Percentiles rank a stretch among this genome's conserved stretches.
phyloP scores from a whole-genome alignment of 768 basidiomycete genomes.

The Leucocoprinus leucothites region DNA sequence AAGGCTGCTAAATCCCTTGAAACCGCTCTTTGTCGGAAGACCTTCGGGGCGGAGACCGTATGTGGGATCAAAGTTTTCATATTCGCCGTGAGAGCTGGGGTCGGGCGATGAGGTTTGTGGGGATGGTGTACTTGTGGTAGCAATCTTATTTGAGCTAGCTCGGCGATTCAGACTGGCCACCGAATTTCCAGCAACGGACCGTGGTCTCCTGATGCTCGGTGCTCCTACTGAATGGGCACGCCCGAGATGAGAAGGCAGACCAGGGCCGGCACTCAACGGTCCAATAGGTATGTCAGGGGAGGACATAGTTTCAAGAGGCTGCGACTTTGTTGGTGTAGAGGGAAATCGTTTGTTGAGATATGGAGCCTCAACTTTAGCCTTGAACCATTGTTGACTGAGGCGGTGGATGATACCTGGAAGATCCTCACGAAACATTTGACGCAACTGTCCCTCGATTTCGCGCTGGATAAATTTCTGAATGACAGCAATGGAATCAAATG shows the following conservation, averaged over 20 bases:
- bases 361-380: slow-evolving; percentile 90
- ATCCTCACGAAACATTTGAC: slow-evolving; percentile 98
- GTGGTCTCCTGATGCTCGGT: slow-evolving; percentile 26
- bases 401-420: slow-evolving; percentile 95
- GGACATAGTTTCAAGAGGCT: slow-evolving; percentile 36
- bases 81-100: slow-evolving; percentile 27
- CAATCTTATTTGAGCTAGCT: slow-evolving; percentile 16
- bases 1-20: slow-evolving; percentile 72
- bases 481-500: slow-evolving; percentile 96
- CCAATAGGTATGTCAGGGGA: slow-evolving; percentile 34
- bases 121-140: slow-evolving; percentile 16
- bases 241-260: slow-evolving; percentile 19
- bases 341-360: slow-evolving; percentile 62
- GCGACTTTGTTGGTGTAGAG: slow-evolving; percentile 25
- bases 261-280: slow-evolving; percentile 11
- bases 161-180: slow-evolving; percentile 26
- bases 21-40: slow-evolving; percentile 79
- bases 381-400: slow-evolving; percentile 94
- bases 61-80: slow-evolving; percentile 94
- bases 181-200: slow-evolving; percentile 43
- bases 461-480: slow-evolving; percentile 97
- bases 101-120: slow-evolving; percentile 20
- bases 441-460: slow-evolving; percentile 94
- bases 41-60: slow-evolving; percentile 94
- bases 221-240: slow-evolving; percentile 24